phyloP scores from a whole-genome alignment of 23 red algal species.

The Chondrus crispus region DNA sequence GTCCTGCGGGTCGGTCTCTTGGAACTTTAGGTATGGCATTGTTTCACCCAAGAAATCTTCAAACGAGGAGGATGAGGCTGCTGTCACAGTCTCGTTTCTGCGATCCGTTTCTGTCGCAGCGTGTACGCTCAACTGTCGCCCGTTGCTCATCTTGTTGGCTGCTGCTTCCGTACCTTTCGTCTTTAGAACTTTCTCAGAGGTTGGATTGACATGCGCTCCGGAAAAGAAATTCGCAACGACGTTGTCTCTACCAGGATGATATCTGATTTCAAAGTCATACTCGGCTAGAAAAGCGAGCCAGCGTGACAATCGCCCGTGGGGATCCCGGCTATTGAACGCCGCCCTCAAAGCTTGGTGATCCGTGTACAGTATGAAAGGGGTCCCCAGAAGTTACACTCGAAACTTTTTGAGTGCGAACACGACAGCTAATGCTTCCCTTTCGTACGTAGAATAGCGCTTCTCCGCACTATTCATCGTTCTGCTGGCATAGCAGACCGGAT shows the following conservation, averaged over 20 bases:
- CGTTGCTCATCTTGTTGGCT: too few relatives aligned
- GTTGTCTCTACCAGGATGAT: background rate
- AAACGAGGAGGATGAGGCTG: too few relatives aligned
- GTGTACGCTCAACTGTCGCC: too few relatives aligned
- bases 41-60: too few relatives aligned
- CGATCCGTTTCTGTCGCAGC: too few relatives aligned
- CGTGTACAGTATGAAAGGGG: background rate
- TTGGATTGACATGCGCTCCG: background rate
- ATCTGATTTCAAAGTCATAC: background rate
- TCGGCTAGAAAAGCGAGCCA: background rate
- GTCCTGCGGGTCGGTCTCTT: too few relatives aligned
- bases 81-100: too few relatives aligned
- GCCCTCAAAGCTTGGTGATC: background rate
- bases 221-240: background rate
- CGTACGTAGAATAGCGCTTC: background rate
- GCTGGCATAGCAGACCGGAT: background rate
- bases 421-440: background rate
- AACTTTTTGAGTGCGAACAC: background rate
- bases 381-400: background rate
- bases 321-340: background rate
- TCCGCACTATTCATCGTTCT: background rate
- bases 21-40: too few relatives aligned
- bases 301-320: background rate
- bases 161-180: too few relatives aligned
- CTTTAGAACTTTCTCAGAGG: background rate